A percentile compares a stretch with the other conserved stretches of the same genome.
phyloP scores from a whole-genome alignment of 345 rosid species.

The Rubroshorea leprosula region DNA sequence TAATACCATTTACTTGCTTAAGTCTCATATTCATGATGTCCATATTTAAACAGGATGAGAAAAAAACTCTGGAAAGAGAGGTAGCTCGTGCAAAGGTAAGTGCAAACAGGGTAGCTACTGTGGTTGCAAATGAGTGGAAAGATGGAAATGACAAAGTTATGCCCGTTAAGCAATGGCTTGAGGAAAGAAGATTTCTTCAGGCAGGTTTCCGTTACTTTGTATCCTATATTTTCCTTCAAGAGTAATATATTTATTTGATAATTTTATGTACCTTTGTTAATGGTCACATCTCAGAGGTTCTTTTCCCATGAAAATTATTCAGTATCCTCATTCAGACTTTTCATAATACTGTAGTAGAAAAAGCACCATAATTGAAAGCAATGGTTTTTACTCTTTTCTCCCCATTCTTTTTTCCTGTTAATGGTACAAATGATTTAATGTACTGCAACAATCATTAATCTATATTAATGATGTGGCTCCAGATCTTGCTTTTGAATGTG shows the following conservation, averaged over 20 bases:
- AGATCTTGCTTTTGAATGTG: neutral
- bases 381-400: too few species aligned
- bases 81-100: constrained; percentile 95
- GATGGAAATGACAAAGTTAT: constrained; percentile 92
- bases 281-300: neutral
- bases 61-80: constrained; percentile 84
- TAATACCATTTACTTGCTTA: neutral
- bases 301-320: neutral
- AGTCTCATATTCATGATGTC: neutral
- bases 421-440: neutral
- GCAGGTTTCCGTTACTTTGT: constrained; percentile 19
- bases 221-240: neutral
- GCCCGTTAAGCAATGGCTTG: constrained; percentile 99
- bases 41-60: constrained; percentile 58
- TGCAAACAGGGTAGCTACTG: constrained; percentile 93
- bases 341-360: too few species aligned
- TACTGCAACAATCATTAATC: neutral
- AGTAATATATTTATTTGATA: neutral
- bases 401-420: neutral
- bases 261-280: neutral
- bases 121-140: constrained; percentile 97
- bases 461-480: too few species aligned
- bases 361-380: too few species aligned
- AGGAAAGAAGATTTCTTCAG: constrained; percentile 91
- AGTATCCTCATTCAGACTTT: too few species aligned